Base-by-base conservation (phyloP, 176 grass and related monocot species). In the Raddia guianensis region DNA sequence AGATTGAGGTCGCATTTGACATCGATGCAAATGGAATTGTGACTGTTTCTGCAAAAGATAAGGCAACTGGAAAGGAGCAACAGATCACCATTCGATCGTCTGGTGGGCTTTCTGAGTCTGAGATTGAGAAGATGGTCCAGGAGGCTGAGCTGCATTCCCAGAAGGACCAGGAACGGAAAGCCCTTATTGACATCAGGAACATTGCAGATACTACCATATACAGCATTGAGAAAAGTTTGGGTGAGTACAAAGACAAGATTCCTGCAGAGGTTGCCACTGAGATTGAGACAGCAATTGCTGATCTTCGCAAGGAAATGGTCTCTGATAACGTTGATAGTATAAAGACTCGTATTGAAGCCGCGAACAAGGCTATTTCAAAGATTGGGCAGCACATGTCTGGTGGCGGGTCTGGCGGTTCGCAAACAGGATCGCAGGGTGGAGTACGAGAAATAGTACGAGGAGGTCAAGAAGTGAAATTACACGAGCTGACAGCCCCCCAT, bases 1-100 rank as follows among this genome's bases (percentile, higher is more conserved):
- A 88, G 81, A 79, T 83, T 35, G 80, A 88, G 80, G 86, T 88
- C 57, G 58, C 86, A 79, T 88, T 87, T 47, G 86, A 83, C 61
- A 87, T 87, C 7, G 80, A 88, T 33, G 86, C 86, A 53, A 88
- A 88, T 44, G 80, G 80, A 59, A 84, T 74, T 32, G 80, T 88
- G 58, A 80, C 80, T 0, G 74, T 88, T 49, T 88, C 75, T 53
- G 65, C 86, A 46, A 88, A 75, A 74, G 80, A 88, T 49, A 88
- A 84, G 63, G 42, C 86, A 3, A 80, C 81, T 6, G 75, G 81
- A 43, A 88, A 88, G 86, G 86, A 88, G 71, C 80, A 88, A 37
- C 86, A 84, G 12, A 88, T 88, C 34, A 84, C 86, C 8, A 80
- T 84, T 6, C 81, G 68, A 15, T 88, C 86, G 0, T 88, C 80